These are phyloP conservation scores for Sutorius eximius DNA, from an alignment of 1,284 basidiomycete genomes.

Conservation along the genomic window DNA sequence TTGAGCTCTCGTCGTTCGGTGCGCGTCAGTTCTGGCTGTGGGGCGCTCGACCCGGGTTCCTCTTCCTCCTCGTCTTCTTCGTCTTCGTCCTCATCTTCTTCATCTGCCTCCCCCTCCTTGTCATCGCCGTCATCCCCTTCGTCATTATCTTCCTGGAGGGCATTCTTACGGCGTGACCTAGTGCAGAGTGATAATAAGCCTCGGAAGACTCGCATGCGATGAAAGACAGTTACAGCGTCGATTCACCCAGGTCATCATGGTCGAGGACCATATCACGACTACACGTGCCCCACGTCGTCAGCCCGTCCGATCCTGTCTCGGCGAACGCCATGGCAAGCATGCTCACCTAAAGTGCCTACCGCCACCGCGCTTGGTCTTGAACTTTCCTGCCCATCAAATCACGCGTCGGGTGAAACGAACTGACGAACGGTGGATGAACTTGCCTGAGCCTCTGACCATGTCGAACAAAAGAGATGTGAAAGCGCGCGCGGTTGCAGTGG, in stretches of 20 bases:
- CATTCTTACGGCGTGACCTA: conserved; percentile 20
- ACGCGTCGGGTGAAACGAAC: not conserved
- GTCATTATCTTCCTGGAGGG: not conserved
- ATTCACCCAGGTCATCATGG: conserved; percentile 60
- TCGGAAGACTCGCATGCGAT: not conserved
- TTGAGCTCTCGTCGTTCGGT: conserved; percentile 70
- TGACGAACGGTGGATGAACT: conserved; percentile 2
- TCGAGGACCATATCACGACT: conserved; percentile 63
- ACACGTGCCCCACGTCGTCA: conserved; percentile 11
- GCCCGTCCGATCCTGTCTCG: conserved; percentile 1
- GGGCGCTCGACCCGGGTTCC: conserved; percentile 37
- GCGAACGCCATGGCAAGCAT: not conserved
- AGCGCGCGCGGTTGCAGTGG: not conserved
- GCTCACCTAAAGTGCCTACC: conserved; percentile 76
- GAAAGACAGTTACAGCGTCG: conserved; percentile 42
- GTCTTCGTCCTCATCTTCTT: conserved; percentile 41
- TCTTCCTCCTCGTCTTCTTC: conserved; percentile 36
- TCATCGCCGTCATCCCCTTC: not conserved
- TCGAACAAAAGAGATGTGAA: conserved; percentile 9
- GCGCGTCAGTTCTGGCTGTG: conserved; percentile 55
- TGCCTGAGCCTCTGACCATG: conserved; percentile 63
- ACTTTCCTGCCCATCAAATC: conserved; percentile 55
- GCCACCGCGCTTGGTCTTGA: conserved; percentile 84
- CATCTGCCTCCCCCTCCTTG: conserved; percentile 13
- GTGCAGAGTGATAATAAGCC: not conserved